A percentile compares a stretch with the other conserved stretches of the same genome.
These are phyloP conservation scores for Bidens hawaiensis DNA, from an alignment of 140 eudicot genomes.

Conservation along the genomic window DNA sequence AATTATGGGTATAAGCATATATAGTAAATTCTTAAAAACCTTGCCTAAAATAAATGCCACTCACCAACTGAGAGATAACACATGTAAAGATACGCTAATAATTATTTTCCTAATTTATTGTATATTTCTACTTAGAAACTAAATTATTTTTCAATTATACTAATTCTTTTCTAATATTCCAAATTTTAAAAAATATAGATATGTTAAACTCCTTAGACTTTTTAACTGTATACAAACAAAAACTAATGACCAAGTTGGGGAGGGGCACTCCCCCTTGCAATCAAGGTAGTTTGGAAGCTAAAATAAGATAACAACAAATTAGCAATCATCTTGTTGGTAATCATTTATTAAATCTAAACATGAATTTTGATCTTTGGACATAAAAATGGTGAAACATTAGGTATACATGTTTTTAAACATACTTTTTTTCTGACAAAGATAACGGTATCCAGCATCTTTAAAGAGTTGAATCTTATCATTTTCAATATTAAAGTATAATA, in stretches of 20 bases:
- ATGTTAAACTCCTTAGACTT: not conserved
- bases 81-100: not conserved
- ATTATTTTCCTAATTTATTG: slow-evolving; percentile 3
- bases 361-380: not conserved
- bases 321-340: not conserved
- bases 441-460: not conserved
- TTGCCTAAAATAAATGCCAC: slow-evolving; percentile 20
- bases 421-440: not conserved
- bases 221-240: not conserved
- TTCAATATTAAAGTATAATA: no score
- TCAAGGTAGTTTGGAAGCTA: not conserved
- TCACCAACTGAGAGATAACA: slow-evolving; percentile 20
- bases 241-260: no score
- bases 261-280: no score
- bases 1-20: not conserved
- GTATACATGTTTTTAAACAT: not conserved
- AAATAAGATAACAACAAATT: not conserved
- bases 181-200: no score
- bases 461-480: not conserved
- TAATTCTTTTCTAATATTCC: not conserved
- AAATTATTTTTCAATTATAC: not conserved
- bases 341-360: not conserved
- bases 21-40: slow-evolving; percentile 10
- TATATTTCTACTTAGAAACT: not conserved
- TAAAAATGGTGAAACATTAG: not conserved